Base-by-base conservation (phyloP, 2,329 filamentous ascomycete genomes). In the Pseudogymnoascus sp. region DNA sequence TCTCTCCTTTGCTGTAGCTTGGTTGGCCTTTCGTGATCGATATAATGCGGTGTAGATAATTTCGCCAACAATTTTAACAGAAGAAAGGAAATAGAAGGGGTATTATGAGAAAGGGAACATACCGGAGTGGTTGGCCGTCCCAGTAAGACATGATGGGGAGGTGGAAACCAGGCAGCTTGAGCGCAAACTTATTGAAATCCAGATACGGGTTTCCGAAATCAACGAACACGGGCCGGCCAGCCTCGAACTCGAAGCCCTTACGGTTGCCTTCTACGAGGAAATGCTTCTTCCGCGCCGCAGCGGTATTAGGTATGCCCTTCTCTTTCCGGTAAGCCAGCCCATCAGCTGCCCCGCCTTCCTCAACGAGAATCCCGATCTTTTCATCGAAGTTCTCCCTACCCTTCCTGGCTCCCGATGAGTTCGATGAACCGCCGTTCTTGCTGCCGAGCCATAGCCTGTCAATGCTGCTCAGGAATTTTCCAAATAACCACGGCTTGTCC, bases 151-250 rank as follows among this genome's bases (percentile, higher is more conserved):
- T 85, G 62, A 93, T 87, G 1, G 86, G 85, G 19, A 92, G 76
- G 10, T 85, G 85, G 69, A 92, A 90, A 0, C 89, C 88, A 0
- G 90, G 90, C 31, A 95, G 73, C 62, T 84, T 81, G 21, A 95
- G 77, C 28, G 88, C 81, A 71, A 93, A 87, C 69, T 88, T 87
- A 72, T 87, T 89, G 74, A 98, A 97, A 75, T 96, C 92, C 54
- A 99, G 77, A 76, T 96, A 97, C 1, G 90, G 89, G 74, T 98
- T 98, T 76, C 88, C 96, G 76, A 99, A 98, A 71, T 86, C 83
- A 21, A 84, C 73, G 0, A 78, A 80, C 66, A 85, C 85, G 25
- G 79, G 79, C 68, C 75, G 73, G 8, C 76, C 82, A 66, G 81
- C 82, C 71, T 80, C 79, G 71, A 87, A 86, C 14, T 83, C 66